Evolutionary conservation across 2,329 filamentous ascomycete genomes (phyloP), one percentile per base, ranked within the genome.

Genomic region (Fusarium setosum): DNA sequence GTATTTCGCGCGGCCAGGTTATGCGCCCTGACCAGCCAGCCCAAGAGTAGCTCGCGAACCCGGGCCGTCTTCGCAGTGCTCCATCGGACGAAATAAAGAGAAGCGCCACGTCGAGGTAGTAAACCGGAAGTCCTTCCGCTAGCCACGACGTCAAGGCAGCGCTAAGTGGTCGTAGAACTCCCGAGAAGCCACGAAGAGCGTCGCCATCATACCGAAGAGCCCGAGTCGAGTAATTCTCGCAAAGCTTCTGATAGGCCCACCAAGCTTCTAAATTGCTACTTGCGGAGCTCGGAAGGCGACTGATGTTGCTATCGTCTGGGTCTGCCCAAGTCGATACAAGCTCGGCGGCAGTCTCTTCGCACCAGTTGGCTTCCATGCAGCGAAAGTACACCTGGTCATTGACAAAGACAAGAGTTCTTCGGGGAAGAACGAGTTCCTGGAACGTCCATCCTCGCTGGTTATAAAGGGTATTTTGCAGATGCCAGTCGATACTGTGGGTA

Each of bases 1-100:
- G 38, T 26, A 29, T 18, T 15, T 56, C 57, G 11, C 51, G 44
- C 5, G 57, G 51, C 57, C 57, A 60, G 20, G 13, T 41, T 32
- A 61, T 58, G 5, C 26, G 11, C 6, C 54, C 59, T 4, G 48
- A 53, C 61, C 63, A 67, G 13, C 63, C 63, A 9, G 54, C 57
- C 63, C 63, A 67, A 8, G 63, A 67, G 42, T 58, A 67, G n/a
- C 63, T 67, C 6, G 61, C 49, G 34, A 67, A 67, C 4, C 40
- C 60, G 4, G 44, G 29, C 5, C 61, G 56, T 10, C 63, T 17
- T 5, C 44, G 41, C 4, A 63, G 4, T 1, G 20, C n/a, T 4
- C 51, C 61, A 13, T 52, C 35, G 2, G 18, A 13, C 4, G 48
- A 48, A 5, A 37, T 3, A 10, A 58, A 61, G 3, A 61, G 35